phyloP scores from a whole-genome alignment of 2,329 filamentous ascomycete species.

The Pleomassaria siparia region DNA sequence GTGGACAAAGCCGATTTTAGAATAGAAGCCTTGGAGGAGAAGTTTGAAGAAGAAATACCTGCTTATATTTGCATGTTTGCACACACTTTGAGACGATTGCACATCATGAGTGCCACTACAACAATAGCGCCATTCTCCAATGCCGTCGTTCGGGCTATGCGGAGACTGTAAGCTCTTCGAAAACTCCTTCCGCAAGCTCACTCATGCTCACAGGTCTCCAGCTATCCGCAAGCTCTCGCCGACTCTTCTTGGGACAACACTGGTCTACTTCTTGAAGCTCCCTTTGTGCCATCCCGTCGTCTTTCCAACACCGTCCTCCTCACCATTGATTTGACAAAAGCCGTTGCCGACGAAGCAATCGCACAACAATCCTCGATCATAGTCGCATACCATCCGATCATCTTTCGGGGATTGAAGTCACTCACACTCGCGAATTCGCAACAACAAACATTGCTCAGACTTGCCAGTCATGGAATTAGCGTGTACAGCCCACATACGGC shows the following conservation, averaged over 20 bases:
- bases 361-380: constrained; percentile 73
- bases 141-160: constrained; percentile 77
- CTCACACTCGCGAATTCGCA: constrained; percentile 83
- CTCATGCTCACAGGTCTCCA: constrained; percentile 4
- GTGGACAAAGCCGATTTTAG: too few species aligned
- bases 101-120: constrained; percentile 45
- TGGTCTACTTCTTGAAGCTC: constrained; percentile 73
- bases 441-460: constrained; percentile 78
- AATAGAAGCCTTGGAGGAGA: too few species aligned
- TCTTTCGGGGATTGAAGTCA: constrained; percentile 89
- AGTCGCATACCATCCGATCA: constrained; percentile 94
- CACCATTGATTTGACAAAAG: constrained; percentile 86
- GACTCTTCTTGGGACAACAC: constrained; percentile 96
- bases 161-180: constrained; percentile 64
- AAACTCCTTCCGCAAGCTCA: neutral
- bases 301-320: constrained; percentile 71
- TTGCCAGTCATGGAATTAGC: constrained; percentile 84
- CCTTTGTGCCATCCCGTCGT: constrained; percentile 58
- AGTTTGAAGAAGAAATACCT: neutral
- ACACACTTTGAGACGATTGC: constrained; percentile 34
- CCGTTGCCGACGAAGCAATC: constrained; percentile 89
- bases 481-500: constrained; percentile 97
- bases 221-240: constrained; percentile 86
- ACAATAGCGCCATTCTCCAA: constrained; percentile 62
- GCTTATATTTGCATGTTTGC: constrained; percentile 38